A percentile compares a stretch with the other conserved stretches of the same genome.
These are phyloP conservation scores for Viridothelium virens DNA, from an alignment of 495 filamentous ascomycete genomes.

Conservation along the genomic window DNA sequence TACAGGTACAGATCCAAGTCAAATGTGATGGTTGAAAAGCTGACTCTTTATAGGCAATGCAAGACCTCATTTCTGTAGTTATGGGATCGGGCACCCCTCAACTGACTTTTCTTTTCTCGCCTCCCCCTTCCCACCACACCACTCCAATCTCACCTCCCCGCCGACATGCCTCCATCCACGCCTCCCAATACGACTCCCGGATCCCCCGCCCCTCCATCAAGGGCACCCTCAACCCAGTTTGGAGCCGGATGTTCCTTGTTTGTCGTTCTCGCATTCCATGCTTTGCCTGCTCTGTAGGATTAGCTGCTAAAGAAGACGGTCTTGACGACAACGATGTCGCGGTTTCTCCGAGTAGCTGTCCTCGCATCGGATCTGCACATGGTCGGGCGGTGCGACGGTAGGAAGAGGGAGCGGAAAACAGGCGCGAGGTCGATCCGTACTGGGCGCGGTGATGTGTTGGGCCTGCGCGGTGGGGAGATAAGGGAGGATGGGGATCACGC, in stretches of 20 bases:
- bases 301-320: background rate
- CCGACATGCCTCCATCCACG: background rate
- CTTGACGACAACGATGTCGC: background rate
- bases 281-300: background rate
- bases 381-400: too few species aligned
- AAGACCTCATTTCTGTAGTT: too few species aligned
- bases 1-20: too few species aligned
- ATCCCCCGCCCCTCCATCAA: slow-evolving; percentile 1
- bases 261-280: background rate
- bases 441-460: too few species aligned
- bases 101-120: background rate
- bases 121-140: slow-evolving; percentile 1
- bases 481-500: too few species aligned
- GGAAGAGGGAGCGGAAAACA: too few species aligned
- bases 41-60: too few species aligned
- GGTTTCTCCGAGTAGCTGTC: too few species aligned
- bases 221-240: background rate
- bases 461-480: too few species aligned
- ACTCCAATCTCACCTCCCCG: background rate
- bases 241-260: background rate
- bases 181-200: background rate
- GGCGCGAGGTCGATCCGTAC: too few species aligned
- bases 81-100: background rate
- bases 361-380: too few species aligned
- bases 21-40: too few species aligned